These are phyloP conservation scores for Eimeria acervulina DNA, from an alignment of 169 alveolate species.

Conservation along the genomic window DNA sequence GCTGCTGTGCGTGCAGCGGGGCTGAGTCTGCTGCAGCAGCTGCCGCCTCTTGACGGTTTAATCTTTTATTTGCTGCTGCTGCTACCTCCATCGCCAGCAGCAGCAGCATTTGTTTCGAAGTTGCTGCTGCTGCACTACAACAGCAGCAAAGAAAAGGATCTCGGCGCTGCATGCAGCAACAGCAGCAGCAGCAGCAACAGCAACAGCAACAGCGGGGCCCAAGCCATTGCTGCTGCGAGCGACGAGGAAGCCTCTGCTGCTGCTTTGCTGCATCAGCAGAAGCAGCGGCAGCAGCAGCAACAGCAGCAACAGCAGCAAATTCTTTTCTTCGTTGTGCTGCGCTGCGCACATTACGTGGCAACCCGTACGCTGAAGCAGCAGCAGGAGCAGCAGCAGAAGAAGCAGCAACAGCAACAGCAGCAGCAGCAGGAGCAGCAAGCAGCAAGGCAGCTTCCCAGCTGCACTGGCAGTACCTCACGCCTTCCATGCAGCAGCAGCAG, in stretches of 20 bases:
- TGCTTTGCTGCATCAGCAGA: background rate
- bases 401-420: conserved; percentile 60
- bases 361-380: conserved; percentile 33
- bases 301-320: conserved; percentile 47
- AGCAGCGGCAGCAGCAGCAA: conserved; percentile 27
- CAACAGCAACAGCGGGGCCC: conserved; percentile 48
- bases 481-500: background rate
- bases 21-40: conserved; percentile 60
- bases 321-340: conserved; percentile 37
- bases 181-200: conserved; percentile 75
- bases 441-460: background rate
- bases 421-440: conserved; percentile 19
- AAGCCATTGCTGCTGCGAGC: background rate
- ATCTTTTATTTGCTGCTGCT: conserved; percentile 54
- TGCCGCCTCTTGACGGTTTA: conserved; percentile 36
- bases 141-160: background rate
- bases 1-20: conserved; percentile 43
- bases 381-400: conserved; percentile 49
- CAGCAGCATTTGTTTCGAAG: background rate
- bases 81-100: conserved; percentile 43
- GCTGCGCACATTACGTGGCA: conserved; percentile 38
- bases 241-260: background rate
- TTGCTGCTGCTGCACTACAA: conserved; percentile 15
- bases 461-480: background rate
- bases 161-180: conserved; percentile 28